These are phyloP conservation scores for Cubamyces lactineus DNA, from an alignment of 768 basidiomycete species.

Conservation along the genomic window DNA sequence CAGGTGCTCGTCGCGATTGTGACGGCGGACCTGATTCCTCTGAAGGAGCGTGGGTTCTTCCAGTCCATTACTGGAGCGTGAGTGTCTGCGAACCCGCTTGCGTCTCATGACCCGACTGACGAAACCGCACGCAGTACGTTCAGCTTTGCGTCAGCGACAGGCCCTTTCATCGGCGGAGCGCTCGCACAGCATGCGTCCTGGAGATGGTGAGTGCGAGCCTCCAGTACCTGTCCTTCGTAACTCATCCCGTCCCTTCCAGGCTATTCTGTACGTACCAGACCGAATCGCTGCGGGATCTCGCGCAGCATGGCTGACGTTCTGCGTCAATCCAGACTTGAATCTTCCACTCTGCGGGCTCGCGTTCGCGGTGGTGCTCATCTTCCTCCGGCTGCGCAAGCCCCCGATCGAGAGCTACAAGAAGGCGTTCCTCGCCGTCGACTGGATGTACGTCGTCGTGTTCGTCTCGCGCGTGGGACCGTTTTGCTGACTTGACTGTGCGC, in stretches of 20 bases:
- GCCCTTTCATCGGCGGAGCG: constrained; percentile 37
- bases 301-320: background rate
- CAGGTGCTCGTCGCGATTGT: constrained; percentile 29
- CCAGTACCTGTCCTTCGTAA: background rate
- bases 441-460: constrained; percentile 37
- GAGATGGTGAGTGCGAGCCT: constrained; percentile 14
- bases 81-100: background rate
- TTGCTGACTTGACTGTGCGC: background rate
- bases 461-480: background rate
- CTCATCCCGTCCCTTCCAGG: constrained; percentile 2
- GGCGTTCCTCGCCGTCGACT: constrained; percentile 37
- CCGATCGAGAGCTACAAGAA: constrained; percentile 24
- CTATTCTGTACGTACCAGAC: constrained; percentile 21
- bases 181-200: constrained; percentile 20
- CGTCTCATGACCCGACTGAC: background rate
- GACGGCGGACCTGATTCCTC: constrained; percentile 31
- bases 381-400: constrained; percentile 29
- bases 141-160: constrained; percentile 19
- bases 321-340: constrained; percentile 16
- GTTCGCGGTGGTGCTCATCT: constrained; percentile 8
- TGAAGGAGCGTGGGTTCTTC: constrained; percentile 39
- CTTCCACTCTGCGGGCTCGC: constrained; percentile 21
- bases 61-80: constrained; percentile 17
- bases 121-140: constrained; percentile 19
- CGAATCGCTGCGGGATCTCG: no score